phyloP scores from a whole-genome alignment of 352 stramenopile species.

The Pythium volutum region DNA sequence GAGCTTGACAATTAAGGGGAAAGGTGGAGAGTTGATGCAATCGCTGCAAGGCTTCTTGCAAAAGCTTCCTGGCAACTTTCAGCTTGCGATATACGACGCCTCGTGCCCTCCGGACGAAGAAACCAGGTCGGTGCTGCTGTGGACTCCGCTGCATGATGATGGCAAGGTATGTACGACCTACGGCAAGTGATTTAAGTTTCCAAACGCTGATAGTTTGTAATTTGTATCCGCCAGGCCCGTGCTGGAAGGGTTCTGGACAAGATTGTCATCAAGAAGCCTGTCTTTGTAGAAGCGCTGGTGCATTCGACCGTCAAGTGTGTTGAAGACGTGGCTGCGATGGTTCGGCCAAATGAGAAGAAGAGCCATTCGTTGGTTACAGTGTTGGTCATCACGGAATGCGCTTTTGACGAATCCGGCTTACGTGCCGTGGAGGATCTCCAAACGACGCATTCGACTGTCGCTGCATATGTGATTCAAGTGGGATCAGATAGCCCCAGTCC shows the following conservation, averaged over 20 bases:
- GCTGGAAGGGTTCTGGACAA: slow-evolving; percentile 2
- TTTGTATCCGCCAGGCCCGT: neutral
- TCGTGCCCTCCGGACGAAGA: neutral
- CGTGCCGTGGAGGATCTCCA: neutral
- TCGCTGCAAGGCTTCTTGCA: slow-evolving; percentile 10
- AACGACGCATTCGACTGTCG: neutral
- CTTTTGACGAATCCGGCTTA: neutral
- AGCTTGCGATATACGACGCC: neutral
- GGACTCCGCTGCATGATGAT: neutral
- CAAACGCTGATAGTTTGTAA: neutral
- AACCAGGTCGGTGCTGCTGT: neutral
- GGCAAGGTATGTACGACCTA: neutral
- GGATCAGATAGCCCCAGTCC: neutral
- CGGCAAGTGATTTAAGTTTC: neutral
- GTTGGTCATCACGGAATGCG: neutral
- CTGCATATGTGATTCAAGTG: neutral
- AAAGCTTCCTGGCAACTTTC: slow-evolving; percentile 4
- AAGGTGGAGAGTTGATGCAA: slow-evolving; percentile 1
- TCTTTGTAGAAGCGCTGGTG: neutral
- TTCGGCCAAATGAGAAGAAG: neutral
- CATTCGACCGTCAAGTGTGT: neutral
- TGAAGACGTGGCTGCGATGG: neutral
- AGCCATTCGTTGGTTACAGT: neutral
- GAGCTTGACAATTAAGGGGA: slow-evolving; percentile 18
- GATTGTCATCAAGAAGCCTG: neutral